Base-by-base conservation (phyloP, 2,329 filamentous ascomycete species). In the Xylaria sp. region DNA sequence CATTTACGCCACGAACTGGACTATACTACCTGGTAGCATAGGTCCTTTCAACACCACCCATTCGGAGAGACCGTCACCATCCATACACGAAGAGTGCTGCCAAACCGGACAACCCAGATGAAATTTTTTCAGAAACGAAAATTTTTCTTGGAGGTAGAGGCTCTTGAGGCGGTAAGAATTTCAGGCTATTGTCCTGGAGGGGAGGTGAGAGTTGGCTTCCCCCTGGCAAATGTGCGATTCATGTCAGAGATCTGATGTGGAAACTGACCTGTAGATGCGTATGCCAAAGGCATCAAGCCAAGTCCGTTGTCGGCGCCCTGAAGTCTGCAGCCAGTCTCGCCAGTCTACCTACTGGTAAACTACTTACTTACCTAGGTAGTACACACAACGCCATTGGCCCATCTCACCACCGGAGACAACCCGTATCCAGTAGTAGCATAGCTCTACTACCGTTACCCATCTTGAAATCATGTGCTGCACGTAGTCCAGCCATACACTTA, bases 281-380 rank as follows among this genome's bases (percentile, higher is more conserved):
- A 46, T 54, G 54, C 25, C 48, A 61, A 25, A 46, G 25, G 37
- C 13, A 25, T 15, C 46, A 10, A 52, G 50, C 25, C 50, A 68
- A 23, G 62, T 70, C 68, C 70, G 68, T 64, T 66, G 51, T 72
- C 70, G 70, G 70, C 62, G 62, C 37, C 51, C 56, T 39, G 10
- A 41, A 52, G 57, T 52, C 48, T 55, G 58, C n/a, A 55, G 52
- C 34, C 48, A 50, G 25, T 32, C 55, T 39, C 50, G 52, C 34
- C 48, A 50, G 25, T 32, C 55, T 39, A 32, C 39, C 3, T 15
- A 13, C 46, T 25, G 8, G n/a, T 48, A 48, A n/a, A 20, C n/a
- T 20, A 20, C 18, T 20, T 9, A 25, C 9, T n/a, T 23, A n/a
- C n/a, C n/a, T n/a, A n/a, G n/a, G n/a, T n/a, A 23, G 46, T 12